Evolutionary conservation across 2,329 filamentous ascomycete genomes (phyloP), one percentile per base, ranked within the genome.

Genomic region (Cladophialophora chaetospira): DNA sequence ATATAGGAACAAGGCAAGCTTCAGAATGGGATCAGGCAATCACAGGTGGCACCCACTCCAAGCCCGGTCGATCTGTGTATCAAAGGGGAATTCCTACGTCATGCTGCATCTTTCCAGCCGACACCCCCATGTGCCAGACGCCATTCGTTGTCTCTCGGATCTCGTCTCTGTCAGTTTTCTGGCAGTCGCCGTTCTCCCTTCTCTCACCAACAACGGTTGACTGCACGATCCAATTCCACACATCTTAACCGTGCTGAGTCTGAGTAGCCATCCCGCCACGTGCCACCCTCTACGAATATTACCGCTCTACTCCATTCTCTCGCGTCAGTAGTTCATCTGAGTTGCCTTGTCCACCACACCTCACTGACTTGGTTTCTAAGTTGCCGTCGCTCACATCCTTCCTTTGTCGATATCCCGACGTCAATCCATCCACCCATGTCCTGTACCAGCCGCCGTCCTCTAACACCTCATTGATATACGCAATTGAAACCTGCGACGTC

Each of bases 21-120:
- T 11, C 36, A 9, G 15, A 40, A n/a, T 15, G 35, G 36, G 36
- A 40, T 40, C 15, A 40, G 8, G 17, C 36, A 15, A 11, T 40
- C 31, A 23, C n/a, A 31, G 46, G 46, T 48, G 45, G 45, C 29
- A 48, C 45, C 45, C 45, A 19, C 35, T 15, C 31, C 21, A 31
- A 49, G 19, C 42, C 13, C n/a, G 10, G 36, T 19, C 36, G 36
- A 40, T 40, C 46, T 26, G n/a, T n/a, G n/a, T n/a, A n/a, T n/a
- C 21, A 28, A 40, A 36, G 46, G 9, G 10, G 19, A n/a, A n/a
- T n/a, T 28, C 10, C 15, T 21, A 36, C 46, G 46, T 49, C 46
- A 35, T 36, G 21, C 38, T 49, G 46, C 35, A 33, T 49, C 19
- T 40, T n/a, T 11, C 15, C 17, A 40, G 17, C 36, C 36, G 17